These are phyloP conservation scores for Ceriops decandra DNA, from an alignment of 345 rosid genomes.

Conservation along the genomic window DNA sequence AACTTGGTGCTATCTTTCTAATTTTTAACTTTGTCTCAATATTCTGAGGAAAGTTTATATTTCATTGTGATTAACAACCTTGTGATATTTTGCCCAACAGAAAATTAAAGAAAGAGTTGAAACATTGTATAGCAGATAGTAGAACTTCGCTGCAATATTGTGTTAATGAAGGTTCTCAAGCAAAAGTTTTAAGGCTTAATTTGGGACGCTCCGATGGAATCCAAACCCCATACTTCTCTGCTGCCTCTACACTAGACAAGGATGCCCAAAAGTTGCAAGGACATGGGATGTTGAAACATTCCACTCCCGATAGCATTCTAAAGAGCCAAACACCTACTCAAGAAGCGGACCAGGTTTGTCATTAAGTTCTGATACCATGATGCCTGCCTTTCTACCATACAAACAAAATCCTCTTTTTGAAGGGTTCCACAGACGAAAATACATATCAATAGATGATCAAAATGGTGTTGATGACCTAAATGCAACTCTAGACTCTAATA, in stretches of 20 bases:
- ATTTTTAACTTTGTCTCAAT: background rate
- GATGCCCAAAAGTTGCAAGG: slow-evolving; percentile 25
- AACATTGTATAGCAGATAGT: slow-evolving; percentile 55
- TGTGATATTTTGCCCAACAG: slow-evolving; percentile 36
- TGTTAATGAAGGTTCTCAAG: slow-evolving; percentile 54
- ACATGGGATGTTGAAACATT: slow-evolving; percentile 41
- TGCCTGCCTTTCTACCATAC: slow-evolving; percentile 38
- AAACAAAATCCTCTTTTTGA: slow-evolving; percentile 61
- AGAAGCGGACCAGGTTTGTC: slow-evolving; percentile 33
- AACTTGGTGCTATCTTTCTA: background rate
- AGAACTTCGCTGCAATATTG: slow-evolving; percentile 65
- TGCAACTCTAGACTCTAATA: slow-evolving; percentile 10
- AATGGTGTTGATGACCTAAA: slow-evolving; percentile 18
- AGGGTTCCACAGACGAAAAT: slow-evolving; percentile 32
- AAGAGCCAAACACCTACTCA: slow-evolving; percentile 40
- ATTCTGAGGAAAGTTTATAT: background rate
- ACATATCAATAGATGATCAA: slow-evolving; percentile 17
- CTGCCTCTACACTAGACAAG: slow-evolving; percentile 47
- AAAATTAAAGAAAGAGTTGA: slow-evolving; percentile 59
- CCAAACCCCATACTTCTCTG: slow-evolving; percentile 56
- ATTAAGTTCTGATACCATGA: slow-evolving; percentile 32
- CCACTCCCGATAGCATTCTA: slow-evolving; percentile 67
- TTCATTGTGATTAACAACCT: background rate
- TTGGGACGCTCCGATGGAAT: slow-evolving; percentile 42
- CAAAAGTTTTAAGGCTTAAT: slow-evolving; percentile 65